phyloP scores from a whole-genome alignment of 352 stramenopile genomes.

The Phytophthora kernoviae region DNA sequence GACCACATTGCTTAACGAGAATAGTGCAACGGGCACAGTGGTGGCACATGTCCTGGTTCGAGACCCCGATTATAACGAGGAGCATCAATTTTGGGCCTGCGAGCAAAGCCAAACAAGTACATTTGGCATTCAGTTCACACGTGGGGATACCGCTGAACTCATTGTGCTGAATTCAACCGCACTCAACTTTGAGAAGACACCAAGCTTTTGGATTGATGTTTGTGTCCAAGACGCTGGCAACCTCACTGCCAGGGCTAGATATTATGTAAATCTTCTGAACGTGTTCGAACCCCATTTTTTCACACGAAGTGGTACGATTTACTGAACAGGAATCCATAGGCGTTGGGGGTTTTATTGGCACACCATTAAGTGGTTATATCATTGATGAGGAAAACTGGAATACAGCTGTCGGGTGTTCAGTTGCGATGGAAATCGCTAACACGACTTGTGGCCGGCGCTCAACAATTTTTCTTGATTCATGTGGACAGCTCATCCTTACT shows the following conservation, averaged over 20 bases:
- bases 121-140: constrained; percentile 37
- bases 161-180: constrained; percentile 40
- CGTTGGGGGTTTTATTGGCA: constrained; percentile 10
- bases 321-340: constrained; percentile 33
- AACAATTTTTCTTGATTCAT: constrained; percentile 19
- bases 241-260: constrained; percentile 22
- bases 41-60: constrained; percentile 32
- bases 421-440: constrained; percentile 19
- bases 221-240: constrained; percentile 51
- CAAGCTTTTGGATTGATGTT: constrained; percentile 48
- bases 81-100: constrained; percentile 47
- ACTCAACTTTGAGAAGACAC: constrained; percentile 46
- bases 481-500: constrained; percentile 23
- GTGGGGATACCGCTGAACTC: constrained; percentile 18
- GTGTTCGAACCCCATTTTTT: constrained; percentile 62
- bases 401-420: constrained; percentile 11
- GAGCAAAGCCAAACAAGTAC: constrained; percentile 40
- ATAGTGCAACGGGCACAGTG: constrained; percentile 10
- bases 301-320: constrained; percentile 31
- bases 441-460: constrained; percentile 16
- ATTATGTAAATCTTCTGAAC: constrained; percentile 41
- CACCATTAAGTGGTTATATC: constrained; percentile 13
- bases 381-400: constrained; percentile 34
- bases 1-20: constrained; percentile 17
- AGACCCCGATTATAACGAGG: constrained; percentile 46